A percentile compares a stretch with the other conserved stretches of the same genome.
phyloP scores from a whole-genome alignment of 169 alveolate genomes.

The Cryptosporidium parvum region DNA sequence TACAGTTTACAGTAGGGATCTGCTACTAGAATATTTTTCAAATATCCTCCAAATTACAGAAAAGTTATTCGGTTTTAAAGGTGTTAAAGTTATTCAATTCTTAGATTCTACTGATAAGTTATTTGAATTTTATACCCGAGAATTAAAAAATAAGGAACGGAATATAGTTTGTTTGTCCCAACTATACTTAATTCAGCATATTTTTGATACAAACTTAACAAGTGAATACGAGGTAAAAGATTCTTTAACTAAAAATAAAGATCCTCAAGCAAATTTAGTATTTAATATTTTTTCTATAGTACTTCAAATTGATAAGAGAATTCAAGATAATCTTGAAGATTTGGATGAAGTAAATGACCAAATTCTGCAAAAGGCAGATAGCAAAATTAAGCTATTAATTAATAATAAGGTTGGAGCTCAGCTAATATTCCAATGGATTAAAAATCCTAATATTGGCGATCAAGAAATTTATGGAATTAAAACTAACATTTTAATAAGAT shows the following conservation, averaged over 20 bases:
- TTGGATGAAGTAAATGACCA: constrained; percentile 1
- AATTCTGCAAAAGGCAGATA: constrained; percentile 5
- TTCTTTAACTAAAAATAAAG: not conserved
- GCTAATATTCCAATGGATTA: constrained; percentile 24
- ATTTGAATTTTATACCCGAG: constrained; percentile 52
- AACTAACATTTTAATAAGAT: not conserved
- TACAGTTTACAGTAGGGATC: constrained; percentile 31
- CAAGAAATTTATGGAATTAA: constrained; percentile 18
- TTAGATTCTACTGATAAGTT: constrained; percentile 31
- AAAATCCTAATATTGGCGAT: constrained; percentile 7
- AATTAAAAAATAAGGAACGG: constrained; percentile 13
- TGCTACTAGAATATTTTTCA: constrained; percentile 35
- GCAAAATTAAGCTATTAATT: constrained; percentile 14
- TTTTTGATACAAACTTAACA: not conserved
- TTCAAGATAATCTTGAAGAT: constrained; percentile 13
- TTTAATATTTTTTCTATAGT: constrained; percentile 33
- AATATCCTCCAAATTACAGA: constrained; percentile 1
- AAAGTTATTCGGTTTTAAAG: not conserved
- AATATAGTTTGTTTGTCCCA: constrained; percentile 17
- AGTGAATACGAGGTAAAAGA: not conserved
- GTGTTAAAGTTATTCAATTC: not conserved
- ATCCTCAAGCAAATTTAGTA: not conserved
- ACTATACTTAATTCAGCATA: constrained; percentile 2
- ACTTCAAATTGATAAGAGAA: constrained; percentile 9
- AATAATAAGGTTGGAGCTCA: constrained; percentile 47